These are phyloP conservation scores for Pseudocercospora crystallina DNA, from an alignment of 2,329 filamentous ascomycete species.

Conservation along the genomic window DNA sequence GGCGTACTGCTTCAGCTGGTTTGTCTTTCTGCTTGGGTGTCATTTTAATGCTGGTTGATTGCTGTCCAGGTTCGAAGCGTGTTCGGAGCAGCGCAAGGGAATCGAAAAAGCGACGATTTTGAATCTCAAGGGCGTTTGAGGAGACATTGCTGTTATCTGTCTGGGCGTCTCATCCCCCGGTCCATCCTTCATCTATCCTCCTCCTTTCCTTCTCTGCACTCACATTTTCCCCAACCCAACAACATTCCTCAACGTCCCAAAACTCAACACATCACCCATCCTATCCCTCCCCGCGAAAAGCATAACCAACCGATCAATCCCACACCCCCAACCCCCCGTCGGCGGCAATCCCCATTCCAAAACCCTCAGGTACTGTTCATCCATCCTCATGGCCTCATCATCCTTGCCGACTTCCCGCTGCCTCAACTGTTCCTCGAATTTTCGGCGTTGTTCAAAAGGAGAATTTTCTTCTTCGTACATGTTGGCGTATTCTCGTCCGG, in stretches of 20 bases:
- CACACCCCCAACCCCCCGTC: constrained; percentile 95
- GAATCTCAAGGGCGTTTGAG: no score
- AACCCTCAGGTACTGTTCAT: constrained; percentile 81
- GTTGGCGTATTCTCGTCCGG: constrained; percentile 81
- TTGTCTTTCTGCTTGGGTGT: no score
- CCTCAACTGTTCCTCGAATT: constrained; percentile 65
- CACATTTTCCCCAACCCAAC: constrained; percentile 35
- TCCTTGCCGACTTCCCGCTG: constrained; percentile 43
- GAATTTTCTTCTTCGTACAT: constrained; percentile 99
- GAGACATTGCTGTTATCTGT: no score
- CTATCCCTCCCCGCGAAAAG: constrained; percentile 74
- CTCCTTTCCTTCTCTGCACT: background rate
- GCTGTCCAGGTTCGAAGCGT: no score
- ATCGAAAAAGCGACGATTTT: no score
- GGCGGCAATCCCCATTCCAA: constrained; percentile 90
- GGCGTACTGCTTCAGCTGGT: no score
- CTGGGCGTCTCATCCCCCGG: no score
- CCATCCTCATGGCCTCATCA: constrained; percentile 53
- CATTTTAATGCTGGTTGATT: no score
- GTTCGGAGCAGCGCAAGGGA: no score
- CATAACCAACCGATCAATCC: constrained; percentile 89
- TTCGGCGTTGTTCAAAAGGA: constrained; percentile 78
- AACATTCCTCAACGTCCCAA: constrained; percentile 74
- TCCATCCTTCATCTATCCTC: no score
- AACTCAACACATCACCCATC: constrained; percentile 83